Evolutionary conservation across 2,329 filamentous ascomycete species (phyloP).

Genomic region (Phaeosphaeriaceae sp.): DNA sequence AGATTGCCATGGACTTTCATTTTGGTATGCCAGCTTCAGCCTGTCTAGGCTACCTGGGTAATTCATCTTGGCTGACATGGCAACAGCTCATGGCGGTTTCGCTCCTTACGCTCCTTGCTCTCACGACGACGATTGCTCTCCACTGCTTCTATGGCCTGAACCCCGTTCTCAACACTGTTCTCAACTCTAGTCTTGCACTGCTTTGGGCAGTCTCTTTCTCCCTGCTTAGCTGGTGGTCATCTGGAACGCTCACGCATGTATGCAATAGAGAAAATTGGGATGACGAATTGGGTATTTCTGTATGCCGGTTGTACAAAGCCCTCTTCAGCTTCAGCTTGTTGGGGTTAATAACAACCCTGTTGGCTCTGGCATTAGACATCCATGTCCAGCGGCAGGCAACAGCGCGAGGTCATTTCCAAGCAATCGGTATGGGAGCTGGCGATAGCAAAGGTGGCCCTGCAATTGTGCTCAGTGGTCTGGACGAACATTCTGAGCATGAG

Average conservation of each 20-base stretch:
- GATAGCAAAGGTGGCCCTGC: conserved; percentile 34
- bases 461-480: neutral
- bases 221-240: conserved; percentile 62
- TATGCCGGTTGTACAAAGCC: conserved; percentile 65
- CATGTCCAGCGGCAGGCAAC: conserved; percentile 51
- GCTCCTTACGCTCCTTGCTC: conserved; percentile 58
- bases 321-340: conserved; percentile 63
- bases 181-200: conserved; percentile 57
- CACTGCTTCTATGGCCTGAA: conserved; percentile 61
- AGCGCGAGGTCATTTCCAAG: conserved; percentile 56
- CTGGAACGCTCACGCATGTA: conserved; percentile 58
- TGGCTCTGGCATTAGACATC: conserved; percentile 58
- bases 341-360: conserved; percentile 55
- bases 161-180: conserved; percentile 57
- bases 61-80: conserved; percentile 9
- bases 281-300: conserved; percentile 60
- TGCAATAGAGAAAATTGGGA: conserved; percentile 61
- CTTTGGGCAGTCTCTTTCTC: conserved; percentile 61
- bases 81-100: conserved; percentile 53
- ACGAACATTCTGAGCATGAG: conserved; percentile 13
- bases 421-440: conserved; percentile 51
- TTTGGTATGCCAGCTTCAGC: conserved; percentile 51
- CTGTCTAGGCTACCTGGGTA: neutral
- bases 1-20: conserved; percentile 66
- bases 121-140: conserved; percentile 59